Evolutionary conservation across 2,329 filamentous ascomycete species (phyloP).

Genomic region (Hypoxylon sp.): DNA sequence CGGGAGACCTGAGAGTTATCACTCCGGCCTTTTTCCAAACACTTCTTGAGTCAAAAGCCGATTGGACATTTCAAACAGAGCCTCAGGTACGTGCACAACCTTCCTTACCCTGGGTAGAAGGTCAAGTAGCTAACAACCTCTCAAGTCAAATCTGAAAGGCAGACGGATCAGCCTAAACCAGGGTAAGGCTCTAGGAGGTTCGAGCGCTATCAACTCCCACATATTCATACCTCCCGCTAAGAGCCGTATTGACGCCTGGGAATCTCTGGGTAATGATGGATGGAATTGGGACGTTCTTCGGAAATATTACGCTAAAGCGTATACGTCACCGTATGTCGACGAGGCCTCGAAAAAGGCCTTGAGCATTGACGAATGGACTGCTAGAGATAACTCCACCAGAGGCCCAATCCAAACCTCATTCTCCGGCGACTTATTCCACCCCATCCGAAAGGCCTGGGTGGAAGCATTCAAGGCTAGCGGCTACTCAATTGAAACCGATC

Average conservation of each 20-base stretch:
- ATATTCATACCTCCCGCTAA: conserved; percentile 42
- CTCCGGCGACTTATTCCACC: conserved; percentile 22
- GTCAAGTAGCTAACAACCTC: not conserved
- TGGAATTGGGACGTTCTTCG: conserved; percentile 43
- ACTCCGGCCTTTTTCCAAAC: conserved; percentile 17
- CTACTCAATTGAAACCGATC: conserved; percentile 20
- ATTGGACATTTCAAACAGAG: conserved; percentile 37
- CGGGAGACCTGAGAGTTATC: conserved; percentile 13
- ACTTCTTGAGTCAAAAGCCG: conserved; percentile 22
- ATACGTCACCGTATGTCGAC: conserved; percentile 31
- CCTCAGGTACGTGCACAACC: conserved; percentile 34
- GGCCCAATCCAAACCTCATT: conserved; percentile 34
- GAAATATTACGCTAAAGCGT: conserved; percentile 40
- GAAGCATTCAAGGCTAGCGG: conserved; percentile 23
- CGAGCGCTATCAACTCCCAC: conserved; percentile 46
- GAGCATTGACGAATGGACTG: conserved; percentile 25
- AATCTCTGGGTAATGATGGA: conserved; percentile 41
- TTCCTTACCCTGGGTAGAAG: too few relatives aligned
- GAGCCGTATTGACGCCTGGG: conserved; percentile 42
- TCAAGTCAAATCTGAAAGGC: conserved; percentile 31
- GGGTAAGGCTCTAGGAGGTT: conserved; percentile 47
- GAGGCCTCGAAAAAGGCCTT: conserved; percentile 34
- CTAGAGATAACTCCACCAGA: not conserved
- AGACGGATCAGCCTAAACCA: conserved; percentile 41
- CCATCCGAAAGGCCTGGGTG: conserved; percentile 30